Percentiles rank a stretch among this genome's conserved stretches.
These are phyloP conservation scores for Microcyclospora tardicrescens DNA, from an alignment of 2,329 filamentous ascomycete genomes.

Conservation along the genomic window DNA sequence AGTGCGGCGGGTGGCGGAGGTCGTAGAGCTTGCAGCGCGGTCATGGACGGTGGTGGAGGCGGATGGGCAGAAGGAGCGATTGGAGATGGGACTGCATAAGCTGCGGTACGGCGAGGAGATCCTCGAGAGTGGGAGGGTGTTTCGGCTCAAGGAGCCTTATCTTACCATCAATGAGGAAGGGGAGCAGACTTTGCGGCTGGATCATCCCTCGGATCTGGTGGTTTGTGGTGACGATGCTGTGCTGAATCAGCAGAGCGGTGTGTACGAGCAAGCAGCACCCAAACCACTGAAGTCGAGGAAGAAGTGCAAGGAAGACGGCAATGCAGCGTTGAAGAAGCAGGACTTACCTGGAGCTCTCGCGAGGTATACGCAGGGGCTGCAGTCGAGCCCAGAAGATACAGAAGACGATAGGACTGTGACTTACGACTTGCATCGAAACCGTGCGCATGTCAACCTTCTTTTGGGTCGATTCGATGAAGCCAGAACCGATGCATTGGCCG, in stretches of 20 bases:
- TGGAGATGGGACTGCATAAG: no score
- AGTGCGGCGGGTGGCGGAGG: no score
- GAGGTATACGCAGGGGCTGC: conserved; percentile 12
- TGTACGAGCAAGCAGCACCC: no score
- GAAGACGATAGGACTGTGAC: background rate
- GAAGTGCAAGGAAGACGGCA: conserved; percentile 17
- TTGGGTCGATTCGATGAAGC: conserved; percentile 20
- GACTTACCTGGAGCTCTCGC: conserved; percentile 9
- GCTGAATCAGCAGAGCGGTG: no score
- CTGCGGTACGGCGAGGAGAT: background rate
- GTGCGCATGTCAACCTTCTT: conserved; percentile 22
- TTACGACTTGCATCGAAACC: conserved; percentile 15
- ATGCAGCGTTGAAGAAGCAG: conserved; percentile 15
- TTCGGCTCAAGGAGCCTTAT: conserved; percentile 2
- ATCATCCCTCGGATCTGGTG: conserved; percentile 1
- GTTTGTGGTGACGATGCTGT: no score
- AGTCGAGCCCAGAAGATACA: background rate
- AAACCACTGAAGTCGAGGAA: no score
- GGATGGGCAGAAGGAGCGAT: no score
- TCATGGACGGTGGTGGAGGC: no score
- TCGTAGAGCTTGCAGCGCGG: no score
- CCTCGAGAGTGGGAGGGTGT: background rate
- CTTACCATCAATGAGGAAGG: background rate
- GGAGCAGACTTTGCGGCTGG: background rate
- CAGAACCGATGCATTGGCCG: conserved; percentile 19